Evolutionary conservation across 345 rosid genomes (phyloP).

Genomic region (Abelmoschus esculentus): DNA sequence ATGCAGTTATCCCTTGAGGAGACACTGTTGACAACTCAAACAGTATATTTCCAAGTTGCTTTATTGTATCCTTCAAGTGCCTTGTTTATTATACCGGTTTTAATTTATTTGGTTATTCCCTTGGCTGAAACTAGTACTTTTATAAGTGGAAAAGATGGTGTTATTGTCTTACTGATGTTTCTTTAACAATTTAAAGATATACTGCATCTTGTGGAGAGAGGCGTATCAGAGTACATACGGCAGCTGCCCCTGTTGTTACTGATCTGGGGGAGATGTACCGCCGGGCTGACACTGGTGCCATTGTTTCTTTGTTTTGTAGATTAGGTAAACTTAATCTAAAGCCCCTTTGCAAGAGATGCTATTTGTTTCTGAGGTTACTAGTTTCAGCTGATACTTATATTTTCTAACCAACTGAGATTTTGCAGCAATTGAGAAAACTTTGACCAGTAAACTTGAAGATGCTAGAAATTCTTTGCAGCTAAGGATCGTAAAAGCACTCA

Average conservation of each 20-base stretch:
- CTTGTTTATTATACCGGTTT: background rate
- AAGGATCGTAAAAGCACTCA: slow-evolving; percentile 84
- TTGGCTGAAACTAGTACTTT: background rate
- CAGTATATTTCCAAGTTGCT: slow-evolving; percentile 98
- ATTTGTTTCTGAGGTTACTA: slow-evolving; percentile 13
- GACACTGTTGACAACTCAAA: slow-evolving; percentile 73
- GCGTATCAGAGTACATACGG: slow-evolving; percentile 95
- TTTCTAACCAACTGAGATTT: slow-evolving; percentile 18
- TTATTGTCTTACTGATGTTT: slow-evolving; percentile 12
- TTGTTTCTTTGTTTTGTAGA: slow-evolving; percentile 77
- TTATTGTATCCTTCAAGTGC: slow-evolving; percentile 80
- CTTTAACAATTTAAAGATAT: slow-evolving; percentile 68
- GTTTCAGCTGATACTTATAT: slow-evolving; percentile 7
- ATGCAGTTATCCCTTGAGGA: slow-evolving; percentile 93
- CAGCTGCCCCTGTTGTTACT: slow-evolving; percentile 83
- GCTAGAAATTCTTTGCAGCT: slow-evolving; percentile 66
- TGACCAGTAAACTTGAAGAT: slow-evolving; percentile 88
- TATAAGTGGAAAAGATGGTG: background rate
- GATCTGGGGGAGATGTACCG: slow-evolving; percentile 97
- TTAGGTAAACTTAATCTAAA: slow-evolving; percentile 45
- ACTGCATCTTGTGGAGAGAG: slow-evolving; percentile 99
- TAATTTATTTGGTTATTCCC: background rate
- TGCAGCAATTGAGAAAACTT: slow-evolving; percentile 92
- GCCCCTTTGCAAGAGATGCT: slow-evolving; percentile 7
- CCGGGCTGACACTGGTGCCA: slow-evolving; percentile 90